Conservation (phyloP, 2,329 filamentous ascomycete genomes). For the Alternaria burnsii region DNA sequence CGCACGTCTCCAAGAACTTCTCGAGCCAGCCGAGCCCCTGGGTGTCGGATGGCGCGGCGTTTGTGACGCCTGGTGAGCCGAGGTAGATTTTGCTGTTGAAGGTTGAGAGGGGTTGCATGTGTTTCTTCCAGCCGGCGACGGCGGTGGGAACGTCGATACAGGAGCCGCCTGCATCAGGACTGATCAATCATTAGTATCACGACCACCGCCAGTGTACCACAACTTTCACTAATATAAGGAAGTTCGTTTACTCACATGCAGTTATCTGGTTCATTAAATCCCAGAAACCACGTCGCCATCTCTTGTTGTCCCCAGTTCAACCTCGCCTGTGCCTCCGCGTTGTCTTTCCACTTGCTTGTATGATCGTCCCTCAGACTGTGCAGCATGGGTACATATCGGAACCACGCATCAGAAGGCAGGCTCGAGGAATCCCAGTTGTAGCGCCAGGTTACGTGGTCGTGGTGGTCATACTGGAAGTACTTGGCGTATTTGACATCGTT, state of each 20-base stretch:
- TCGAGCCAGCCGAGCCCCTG: conserved; percentile 38
- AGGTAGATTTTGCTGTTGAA: conserved; percentile 35
- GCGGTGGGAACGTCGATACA: conserved; percentile 33
- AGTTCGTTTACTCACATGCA: conserved; percentile 25
- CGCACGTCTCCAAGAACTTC: conserved; percentile 39
- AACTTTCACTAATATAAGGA: background rate
- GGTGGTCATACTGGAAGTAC: conserved; percentile 53
- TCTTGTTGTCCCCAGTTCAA: background rate
- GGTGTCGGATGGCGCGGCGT: conserved; percentile 18
- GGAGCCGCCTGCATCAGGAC: conserved; percentile 25
- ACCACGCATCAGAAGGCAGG: conserved; percentile 41
- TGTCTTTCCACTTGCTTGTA: conserved; percentile 27
- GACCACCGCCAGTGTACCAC: background rate
- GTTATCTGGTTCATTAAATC: conserved; percentile 50
- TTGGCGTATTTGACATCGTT: conserved; percentile 64
- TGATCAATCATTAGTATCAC: background rate
- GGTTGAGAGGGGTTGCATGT: conserved; percentile 29
- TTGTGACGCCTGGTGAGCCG: conserved; percentile 44
- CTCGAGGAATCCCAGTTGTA: conserved; percentile 72
- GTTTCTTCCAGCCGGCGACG: conserved; percentile 24
- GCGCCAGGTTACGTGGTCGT: conserved; percentile 62
- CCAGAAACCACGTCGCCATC: conserved; percentile 32
- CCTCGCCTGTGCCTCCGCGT: conserved; percentile 20
- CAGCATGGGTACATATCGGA: conserved; percentile 69
- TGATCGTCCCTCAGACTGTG: conserved; percentile 23